Conservation (phyloP, 345 rosid genomes). For the Heritiera fomes region DNA sequence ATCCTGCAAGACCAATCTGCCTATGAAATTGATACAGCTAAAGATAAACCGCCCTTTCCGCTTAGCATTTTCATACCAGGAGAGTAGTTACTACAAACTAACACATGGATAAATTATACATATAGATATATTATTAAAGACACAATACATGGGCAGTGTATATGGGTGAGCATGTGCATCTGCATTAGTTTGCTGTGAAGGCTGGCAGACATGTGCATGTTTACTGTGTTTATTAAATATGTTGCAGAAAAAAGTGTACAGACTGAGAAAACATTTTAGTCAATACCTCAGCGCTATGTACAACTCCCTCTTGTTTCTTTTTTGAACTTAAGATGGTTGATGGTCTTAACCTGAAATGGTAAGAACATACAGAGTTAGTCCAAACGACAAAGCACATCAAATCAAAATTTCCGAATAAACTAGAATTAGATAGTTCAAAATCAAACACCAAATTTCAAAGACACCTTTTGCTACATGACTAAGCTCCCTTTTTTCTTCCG, state of each 20-base stretch:
- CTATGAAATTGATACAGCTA: neutral
- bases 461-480: neutral
- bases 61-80: neutral
- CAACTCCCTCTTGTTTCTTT: conserved; percentile 60
- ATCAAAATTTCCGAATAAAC: conserved; percentile 14
- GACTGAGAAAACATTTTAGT: neutral
- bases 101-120: neutral
- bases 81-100: neutral
- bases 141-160: neutral
- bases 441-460: conserved; percentile 1
- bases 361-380: conserved; percentile 10
- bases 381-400: neutral
- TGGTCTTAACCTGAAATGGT: conserved; percentile 62
- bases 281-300: conserved; percentile 54
- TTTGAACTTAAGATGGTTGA: conserved; percentile 45
- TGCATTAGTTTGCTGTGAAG: neutral
- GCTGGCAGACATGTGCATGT: neutral
- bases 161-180: neutral
- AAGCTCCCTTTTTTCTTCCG: neutral
- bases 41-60: neutral
- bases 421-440: conserved; percentile 19
- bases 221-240: neutral
- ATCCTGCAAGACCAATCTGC: neutral
- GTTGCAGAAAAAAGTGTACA: neutral
- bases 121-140: neutral